Conservation (phyloP, 2,329 filamentous ascomycete species). For the Hymenoscyphus scutula region DNA sequence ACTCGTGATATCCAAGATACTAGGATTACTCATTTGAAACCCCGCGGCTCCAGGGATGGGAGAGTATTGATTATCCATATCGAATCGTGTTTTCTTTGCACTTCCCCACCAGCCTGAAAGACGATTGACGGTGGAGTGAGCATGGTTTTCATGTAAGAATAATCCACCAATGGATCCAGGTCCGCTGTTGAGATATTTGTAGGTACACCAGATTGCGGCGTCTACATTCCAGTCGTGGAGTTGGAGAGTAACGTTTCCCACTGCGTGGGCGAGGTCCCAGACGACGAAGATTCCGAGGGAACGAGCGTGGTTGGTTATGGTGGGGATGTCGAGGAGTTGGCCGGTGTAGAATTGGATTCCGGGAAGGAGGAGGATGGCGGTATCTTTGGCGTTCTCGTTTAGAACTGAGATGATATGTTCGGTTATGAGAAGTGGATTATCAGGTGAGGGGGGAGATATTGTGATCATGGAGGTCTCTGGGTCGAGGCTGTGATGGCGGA, state of each 20-base stretch:
- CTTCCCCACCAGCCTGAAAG: constrained; percentile 82
- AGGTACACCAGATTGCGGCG: constrained; percentile 76
- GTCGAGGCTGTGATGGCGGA: constrained; percentile 63
- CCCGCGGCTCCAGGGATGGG: constrained; percentile 72
- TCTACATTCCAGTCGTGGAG: constrained; percentile 79
- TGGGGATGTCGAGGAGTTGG: constrained; percentile 70
- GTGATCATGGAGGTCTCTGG: constrained; percentile 65
- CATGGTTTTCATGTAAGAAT: constrained; percentile 64
- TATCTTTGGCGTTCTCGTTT: constrained; percentile 60
- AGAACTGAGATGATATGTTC: constrained; percentile 66
- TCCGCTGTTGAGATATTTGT: constrained; percentile 79
- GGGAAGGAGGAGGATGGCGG: constrained; percentile 70
- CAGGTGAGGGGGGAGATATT: constrained; percentile 54
- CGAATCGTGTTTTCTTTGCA: constrained; percentile 65
- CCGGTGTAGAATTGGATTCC: constrained; percentile 81
- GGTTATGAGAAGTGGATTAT: constrained; percentile 58
- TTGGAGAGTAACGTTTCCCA: constrained; percentile 69
- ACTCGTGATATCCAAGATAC: constrained; percentile 69
- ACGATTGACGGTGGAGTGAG: constrained; percentile 46
- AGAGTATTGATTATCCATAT: constrained; percentile 72
- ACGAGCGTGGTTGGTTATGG: constrained; percentile 70
- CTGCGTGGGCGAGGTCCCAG: constrained; percentile 79
- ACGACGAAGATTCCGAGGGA: constrained; percentile 65
- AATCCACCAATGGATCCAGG: constrained; percentile 71
- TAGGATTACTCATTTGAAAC: constrained; percentile 75